Evolutionary conservation across 2,329 filamentous ascomycete species (phyloP).

Genomic region (Plenodomus tracheiphilus): DNA sequence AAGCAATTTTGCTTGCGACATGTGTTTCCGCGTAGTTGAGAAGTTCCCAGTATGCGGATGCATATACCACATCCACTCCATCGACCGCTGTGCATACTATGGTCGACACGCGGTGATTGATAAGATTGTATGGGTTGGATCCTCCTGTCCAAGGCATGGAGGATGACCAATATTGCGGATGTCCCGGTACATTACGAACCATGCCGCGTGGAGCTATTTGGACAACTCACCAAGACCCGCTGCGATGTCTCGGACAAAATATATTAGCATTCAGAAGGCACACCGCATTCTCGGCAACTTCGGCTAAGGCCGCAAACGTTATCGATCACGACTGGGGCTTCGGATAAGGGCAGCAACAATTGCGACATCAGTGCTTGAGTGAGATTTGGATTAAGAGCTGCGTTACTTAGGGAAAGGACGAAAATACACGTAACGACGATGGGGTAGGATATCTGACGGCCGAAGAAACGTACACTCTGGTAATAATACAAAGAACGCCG

Average conservation of each 20-base stretch:
- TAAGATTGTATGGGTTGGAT: constrained; percentile 36
- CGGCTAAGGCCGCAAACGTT: neutral
- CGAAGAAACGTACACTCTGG: too few relatives aligned
- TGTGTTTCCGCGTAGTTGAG: constrained; percentile 44
- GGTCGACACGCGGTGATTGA: constrained; percentile 37
- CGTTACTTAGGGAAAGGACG: neutral
- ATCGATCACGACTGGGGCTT: neutral
- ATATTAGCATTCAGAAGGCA: neutral
- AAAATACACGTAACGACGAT: neutral
- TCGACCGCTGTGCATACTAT: constrained; percentile 40
- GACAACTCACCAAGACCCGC: neutral
- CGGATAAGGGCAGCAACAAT: neutral
- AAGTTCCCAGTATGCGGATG: constrained; percentile 44
- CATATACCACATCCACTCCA: constrained; percentile 40
- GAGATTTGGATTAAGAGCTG: neutral
- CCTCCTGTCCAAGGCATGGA: constrained; percentile 27
- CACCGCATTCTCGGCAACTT: neutral
- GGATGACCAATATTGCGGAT: neutral
- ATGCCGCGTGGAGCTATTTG: neutral
- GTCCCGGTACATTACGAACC: neutral
- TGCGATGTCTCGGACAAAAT: neutral
- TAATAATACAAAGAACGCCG: too few relatives aligned
- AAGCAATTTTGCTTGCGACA: constrained; percentile 11
- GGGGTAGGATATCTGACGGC: too few relatives aligned
- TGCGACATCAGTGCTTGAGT: neutral